phyloP scores from a whole-genome alignment of 371 early-diverging fungal species.

The Apophysomyces sp. region DNA sequence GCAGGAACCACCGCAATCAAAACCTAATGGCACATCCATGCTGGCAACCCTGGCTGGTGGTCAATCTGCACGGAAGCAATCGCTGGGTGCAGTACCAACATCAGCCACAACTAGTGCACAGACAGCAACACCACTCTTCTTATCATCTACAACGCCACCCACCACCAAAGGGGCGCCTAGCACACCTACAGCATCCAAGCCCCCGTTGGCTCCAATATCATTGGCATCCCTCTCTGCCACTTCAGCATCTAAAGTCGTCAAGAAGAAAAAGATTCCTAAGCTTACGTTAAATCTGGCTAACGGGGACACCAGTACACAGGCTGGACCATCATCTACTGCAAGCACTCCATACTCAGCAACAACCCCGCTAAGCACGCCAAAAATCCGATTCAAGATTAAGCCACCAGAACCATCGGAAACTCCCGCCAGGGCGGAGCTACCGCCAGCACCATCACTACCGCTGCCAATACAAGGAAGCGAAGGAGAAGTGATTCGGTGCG shows the following conservation, averaged over 20 bases:
- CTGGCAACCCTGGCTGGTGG: constrained; percentile 38
- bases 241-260: constrained; percentile 8
- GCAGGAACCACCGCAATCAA: not conserved
- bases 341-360: constrained; percentile 6
- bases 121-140: constrained; percentile 10
- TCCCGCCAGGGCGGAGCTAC: not conserved
- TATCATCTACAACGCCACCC: constrained; percentile 6
- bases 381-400: constrained; percentile 46
- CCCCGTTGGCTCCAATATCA: constrained; percentile 18
- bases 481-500: constrained; percentile 61
- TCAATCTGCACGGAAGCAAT: not conserved
- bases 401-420: constrained; percentile 27
- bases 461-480: not conserved
- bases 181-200: not conserved
- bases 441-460: not conserved
- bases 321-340: constrained; percentile 7
- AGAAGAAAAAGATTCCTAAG: constrained; percentile 36
- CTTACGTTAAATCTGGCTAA: constrained; percentile 31
- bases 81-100: not conserved
- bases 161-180: constrained; percentile 20
- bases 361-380: constrained; percentile 32
- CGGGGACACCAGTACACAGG: not conserved
- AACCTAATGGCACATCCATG: constrained; percentile 22
- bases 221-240: constrained; percentile 25
- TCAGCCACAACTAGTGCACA: constrained; percentile 15